Evolutionary conservation across 306 rosid species (phyloP), one percentile per base, ranked within the genome.

Genomic region (Leucaena leucocephala): DNA sequence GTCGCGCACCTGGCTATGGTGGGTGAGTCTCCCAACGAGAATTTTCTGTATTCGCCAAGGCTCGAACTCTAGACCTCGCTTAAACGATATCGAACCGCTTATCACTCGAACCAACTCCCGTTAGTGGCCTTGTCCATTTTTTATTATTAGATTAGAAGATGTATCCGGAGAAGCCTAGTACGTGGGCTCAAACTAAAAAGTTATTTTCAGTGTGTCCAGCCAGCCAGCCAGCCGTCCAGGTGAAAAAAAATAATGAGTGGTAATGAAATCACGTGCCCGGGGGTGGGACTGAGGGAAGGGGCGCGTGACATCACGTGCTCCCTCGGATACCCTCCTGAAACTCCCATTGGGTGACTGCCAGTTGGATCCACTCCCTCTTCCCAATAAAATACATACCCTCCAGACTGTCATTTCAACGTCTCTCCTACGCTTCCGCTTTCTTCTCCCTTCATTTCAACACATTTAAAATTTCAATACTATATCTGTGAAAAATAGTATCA

Each of bases 321-420:
- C 86, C 76, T 94, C 71, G 97, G 97, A 91, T 91, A 63, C 98
- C 83, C 77, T 76, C 45, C 35, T 45, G 69, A 44, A 61, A 3
- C 49, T 63, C 44, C 87, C 9, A 77, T 67, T 46, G 36, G 80
- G 64, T 76, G 75, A 39, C 8, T 84, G 91, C 94, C 97, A 94
- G 96, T 82, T 87, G 92, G 86, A 79, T 58, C 55, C 64, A 62
- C 65, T 69, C 85, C 5, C 88, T 76, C 81, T 88, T 90, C 92
- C 93, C 97, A 59, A 90, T 86, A 73, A 63, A 72, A 58, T 78
- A 76, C 91, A 68, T 42, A 16, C 17, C 77, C 50, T 83, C 91
- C 97, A 91, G 92, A 43, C 97, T 90, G 97, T 88, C 81, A 74
- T 82, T 75, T 67, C 77, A 91, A 87, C 90, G 88, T 83, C 83